Conservation (phyloP, 148 eudicot genomes). For the Arctostaphylos glauca region DNA sequence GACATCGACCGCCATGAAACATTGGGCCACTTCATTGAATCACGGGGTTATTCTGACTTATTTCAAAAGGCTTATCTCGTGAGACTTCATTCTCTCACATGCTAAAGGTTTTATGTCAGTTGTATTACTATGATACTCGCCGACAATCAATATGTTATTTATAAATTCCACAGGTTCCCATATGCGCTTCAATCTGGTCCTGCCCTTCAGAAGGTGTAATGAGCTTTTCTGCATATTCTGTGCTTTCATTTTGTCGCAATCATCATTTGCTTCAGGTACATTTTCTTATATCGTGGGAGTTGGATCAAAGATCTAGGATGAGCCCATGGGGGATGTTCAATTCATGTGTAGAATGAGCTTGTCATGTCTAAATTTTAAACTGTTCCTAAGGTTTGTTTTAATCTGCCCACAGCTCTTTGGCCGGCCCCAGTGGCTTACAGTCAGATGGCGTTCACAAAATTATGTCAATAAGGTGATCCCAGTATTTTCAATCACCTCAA, state of each 20-base stretch:
- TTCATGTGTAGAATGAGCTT: constrained; percentile 3
- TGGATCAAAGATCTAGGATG: not conserved
- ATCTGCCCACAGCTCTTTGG: constrained; percentile 40
- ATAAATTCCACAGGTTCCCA: constrained; percentile 53
- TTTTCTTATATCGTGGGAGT: not conserved
- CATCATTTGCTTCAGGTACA: constrained; percentile 93
- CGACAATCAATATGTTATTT: not conserved
- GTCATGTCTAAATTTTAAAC: not conserved
- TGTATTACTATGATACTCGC: not conserved
- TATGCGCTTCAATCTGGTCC: constrained; percentile 94
- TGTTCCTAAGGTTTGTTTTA: not conserved
- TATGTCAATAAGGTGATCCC: constrained; percentile 42
- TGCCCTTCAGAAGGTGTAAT: constrained; percentile 81
- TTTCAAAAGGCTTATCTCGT: constrained; percentile 93
- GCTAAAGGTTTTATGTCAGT: not conserved
- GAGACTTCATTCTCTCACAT: constrained; percentile 24
- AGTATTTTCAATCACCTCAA: not conserved
- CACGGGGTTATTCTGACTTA: constrained; percentile 77
- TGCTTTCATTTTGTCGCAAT: constrained; percentile 90
- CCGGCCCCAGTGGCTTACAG: constrained; percentile 64
- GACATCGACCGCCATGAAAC: constrained; percentile 73
- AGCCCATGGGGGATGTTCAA: not conserved
- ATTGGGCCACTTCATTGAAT: constrained; percentile 65
- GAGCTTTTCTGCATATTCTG: constrained; percentile 73
- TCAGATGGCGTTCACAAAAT: constrained; percentile 48